Percentiles rank a stretch among this genome's conserved stretches.
Evolutionary conservation across 805 yeast species (phyloP).

Genomic region (Ogataea kodamae): DNA sequence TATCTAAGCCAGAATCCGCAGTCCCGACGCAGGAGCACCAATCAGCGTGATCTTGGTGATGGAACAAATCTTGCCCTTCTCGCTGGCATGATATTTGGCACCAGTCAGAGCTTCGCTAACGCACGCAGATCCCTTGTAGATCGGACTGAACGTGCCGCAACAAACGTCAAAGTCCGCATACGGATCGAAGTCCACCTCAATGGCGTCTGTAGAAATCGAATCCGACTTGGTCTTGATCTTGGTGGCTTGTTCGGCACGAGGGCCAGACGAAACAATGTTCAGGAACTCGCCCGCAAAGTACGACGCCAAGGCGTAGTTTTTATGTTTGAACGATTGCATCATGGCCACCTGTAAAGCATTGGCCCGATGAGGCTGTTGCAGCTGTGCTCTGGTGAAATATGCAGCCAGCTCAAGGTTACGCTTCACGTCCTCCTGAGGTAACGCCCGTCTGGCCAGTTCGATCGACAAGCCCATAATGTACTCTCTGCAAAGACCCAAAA

Average conservation of each 20-base stretch:
- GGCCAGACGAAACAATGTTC: conserved; percentile 63
- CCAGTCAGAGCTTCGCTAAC: conserved; percentile 84
- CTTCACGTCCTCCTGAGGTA: conserved; percentile 67
- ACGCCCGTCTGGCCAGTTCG: conserved; percentile 81
- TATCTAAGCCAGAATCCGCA: conserved; percentile 45
- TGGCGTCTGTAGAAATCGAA: conserved; percentile 74
- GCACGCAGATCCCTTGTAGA: conserved; percentile 68
- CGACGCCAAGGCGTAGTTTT: conserved; percentile 85
- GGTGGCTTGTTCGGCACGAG: conserved; percentile 84
- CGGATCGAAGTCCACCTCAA: conserved; percentile 90
- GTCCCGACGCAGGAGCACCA: conserved; percentile 91
- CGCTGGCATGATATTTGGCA: conserved; percentile 74
- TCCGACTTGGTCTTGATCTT: conserved; percentile 82
- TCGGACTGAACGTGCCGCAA: conserved; percentile 82
- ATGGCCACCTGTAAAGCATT: conserved; percentile 94
- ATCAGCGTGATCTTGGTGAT: conserved; percentile 74
- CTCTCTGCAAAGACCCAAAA: conserved; percentile 74
- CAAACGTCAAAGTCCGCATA: conserved; percentile 89
- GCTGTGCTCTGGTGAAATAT: conserved; percentile 81
- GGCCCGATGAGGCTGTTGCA: conserved; percentile 78
- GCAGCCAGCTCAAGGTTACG: conserved; percentile 94
- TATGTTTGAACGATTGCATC: conserved; percentile 85
- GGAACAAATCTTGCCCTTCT: conserved; percentile 74
- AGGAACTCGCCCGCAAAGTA: conserved; percentile 85
- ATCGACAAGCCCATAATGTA: conserved; percentile 90